Evolutionary conservation across 345 rosid species (phyloP), one percentile per base, ranked within the genome.

Genomic region (Corchorus olitorius): DNA sequence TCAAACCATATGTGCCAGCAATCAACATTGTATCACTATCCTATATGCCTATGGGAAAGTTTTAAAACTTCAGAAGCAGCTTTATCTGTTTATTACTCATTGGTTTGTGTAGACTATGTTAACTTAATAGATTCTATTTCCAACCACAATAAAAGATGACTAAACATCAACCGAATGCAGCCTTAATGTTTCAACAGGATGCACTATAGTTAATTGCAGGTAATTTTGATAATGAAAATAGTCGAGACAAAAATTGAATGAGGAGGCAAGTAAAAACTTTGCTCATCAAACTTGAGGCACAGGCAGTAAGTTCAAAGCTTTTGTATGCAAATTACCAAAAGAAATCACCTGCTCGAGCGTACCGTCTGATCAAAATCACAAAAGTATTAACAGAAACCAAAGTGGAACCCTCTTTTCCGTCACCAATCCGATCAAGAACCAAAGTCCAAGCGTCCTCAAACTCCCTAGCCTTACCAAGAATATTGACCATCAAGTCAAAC

Each of bases 391-490:
- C 75, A 16, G 97, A 85, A 81, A 96, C 91, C 83, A 88, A 82
- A 70, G 62, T 16, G 37, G 80, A 76, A 33, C 45, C 85, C 48
- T 43, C 85, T 17, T 75, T 61, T 54, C 64, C 82, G 49, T 70
- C 81, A 71, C 43, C 78, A 46, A 81, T 81, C 58, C 84, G 86
- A 81, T 85, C 90, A 46, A 84, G 91, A 81, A 96, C 49, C 81
- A 93, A 71, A 54, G 78, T 77, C 95, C 98, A 96, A 1, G 94
- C 97, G 35, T 86, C 85, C 52, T 87, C 93, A 73, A 89, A 96
- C 45, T 89, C 91, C 80, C 89, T 84, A 6, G 91, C 86, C 76
- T 88, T 92, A 34, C 91, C 93, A 50, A 93, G 86, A 75, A 81
- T 78, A 62, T 84, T 89, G 62, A 92, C 13, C 55, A 89, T 79